These are phyloP conservation scores for Coemansia aciculifera DNA, from an alignment of 192 early-diverging fungal species.

Conservation along the genomic window DNA sequence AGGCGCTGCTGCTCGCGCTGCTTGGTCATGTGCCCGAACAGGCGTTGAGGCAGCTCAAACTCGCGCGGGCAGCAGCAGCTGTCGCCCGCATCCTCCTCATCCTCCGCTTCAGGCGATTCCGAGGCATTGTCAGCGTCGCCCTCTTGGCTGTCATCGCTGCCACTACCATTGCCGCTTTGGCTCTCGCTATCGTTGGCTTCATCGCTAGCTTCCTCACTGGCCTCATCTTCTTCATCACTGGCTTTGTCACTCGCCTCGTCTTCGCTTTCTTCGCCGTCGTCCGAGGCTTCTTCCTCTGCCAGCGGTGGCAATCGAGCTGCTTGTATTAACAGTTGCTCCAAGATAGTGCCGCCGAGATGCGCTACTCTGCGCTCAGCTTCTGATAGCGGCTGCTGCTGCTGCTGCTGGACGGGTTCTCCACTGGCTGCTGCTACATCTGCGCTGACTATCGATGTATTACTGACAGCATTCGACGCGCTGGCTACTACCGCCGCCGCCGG, in stretches of 20 bases:
- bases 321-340: constrained; percentile 46
- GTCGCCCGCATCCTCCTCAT: constrained; percentile 1
- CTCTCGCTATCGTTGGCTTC: neutral
- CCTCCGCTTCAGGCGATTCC: neutral
- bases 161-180: neutral
- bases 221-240: constrained; percentile 8
- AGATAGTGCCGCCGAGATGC: constrained; percentile 24
- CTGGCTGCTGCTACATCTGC: neutral
- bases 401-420: neutral
- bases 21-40: constrained; percentile 27
- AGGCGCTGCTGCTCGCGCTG: constrained; percentile 26
- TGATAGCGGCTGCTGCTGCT: constrained; percentile 11
- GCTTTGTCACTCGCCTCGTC: neutral
- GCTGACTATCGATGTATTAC: neutral
- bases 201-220: neutral
- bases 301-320: constrained; percentile 29
- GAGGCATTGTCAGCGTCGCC: neutral
- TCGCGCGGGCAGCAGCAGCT: constrained; percentile 37
- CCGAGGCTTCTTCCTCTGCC: constrained; percentile 3
- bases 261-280: constrained; percentile 6
- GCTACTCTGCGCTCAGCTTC: constrained; percentile 22
- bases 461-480: neutral
- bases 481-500: neutral
- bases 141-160: neutral
- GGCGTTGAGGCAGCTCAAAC: constrained; percentile 36